These are phyloP conservation scores for Miscanthus sacchariflorus DNA, from an alignment of 202 grass and related monocot genomes.

Conservation along the genomic window DNA sequence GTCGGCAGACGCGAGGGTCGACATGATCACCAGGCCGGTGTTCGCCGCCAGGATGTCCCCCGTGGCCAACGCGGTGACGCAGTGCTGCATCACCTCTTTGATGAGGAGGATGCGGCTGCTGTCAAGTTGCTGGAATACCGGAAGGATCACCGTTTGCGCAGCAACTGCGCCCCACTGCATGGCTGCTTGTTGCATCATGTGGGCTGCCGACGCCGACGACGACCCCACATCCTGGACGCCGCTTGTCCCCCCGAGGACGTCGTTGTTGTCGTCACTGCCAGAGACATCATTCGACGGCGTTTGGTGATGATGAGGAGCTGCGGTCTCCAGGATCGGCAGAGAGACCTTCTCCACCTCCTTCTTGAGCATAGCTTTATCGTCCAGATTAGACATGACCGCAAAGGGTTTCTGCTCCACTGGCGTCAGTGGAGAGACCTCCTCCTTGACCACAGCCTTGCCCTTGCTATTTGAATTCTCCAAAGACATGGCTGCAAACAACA, in stretches of 20 bases:
- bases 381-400: neutral
- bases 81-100: constrained; percentile 47
- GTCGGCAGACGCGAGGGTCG: constrained; percentile 24
- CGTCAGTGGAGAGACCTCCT: neutral
- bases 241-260: neutral
- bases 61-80: constrained; percentile 28
- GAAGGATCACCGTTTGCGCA: neutral
- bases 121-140: neutral
- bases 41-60: constrained; percentile 24
- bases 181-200: neutral
- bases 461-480: neutral
- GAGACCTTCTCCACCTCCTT: neutral
- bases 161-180: neutral
- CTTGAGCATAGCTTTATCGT: too few species aligned
- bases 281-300: neutral
- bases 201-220: neutral
- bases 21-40: constrained; percentile 39
- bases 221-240: neutral
- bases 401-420: neutral
- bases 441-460: neutral
- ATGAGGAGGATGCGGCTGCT: neutral
- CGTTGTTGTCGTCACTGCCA: neutral
- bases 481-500: neutral
- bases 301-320: neutral
- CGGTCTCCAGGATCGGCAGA: neutral